These are phyloP conservation scores for Auricularia heimuer DNA, from an alignment of 768 basidiomycete genomes.

Conservation along the genomic window DNA sequence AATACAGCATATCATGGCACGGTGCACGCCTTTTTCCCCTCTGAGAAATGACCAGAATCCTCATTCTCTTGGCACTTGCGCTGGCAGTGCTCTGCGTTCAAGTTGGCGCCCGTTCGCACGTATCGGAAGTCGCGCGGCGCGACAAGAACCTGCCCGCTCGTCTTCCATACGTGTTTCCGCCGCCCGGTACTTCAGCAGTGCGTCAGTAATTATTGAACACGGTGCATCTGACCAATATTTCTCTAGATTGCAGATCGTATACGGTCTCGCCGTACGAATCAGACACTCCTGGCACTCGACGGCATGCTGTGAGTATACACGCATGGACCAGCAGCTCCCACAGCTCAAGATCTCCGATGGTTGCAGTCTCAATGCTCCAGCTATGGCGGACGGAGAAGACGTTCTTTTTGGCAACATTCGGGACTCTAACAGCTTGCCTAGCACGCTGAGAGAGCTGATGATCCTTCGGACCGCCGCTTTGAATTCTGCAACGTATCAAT, in stretches of 20 bases:
- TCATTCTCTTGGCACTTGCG: not conserved
- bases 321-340: not conserved
- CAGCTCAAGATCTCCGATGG: no score
- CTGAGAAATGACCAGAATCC: not conserved
- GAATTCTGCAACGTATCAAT: slow-evolving; percentile 19
- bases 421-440: not conserved
- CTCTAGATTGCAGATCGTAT: not conserved
- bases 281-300: not conserved
- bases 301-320: not conserved
- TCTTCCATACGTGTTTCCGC: not conserved
- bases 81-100: not conserved
- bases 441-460: slow-evolving; percentile 11
- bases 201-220: not conserved
- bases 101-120: not conserved
- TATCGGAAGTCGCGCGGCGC: not conserved
- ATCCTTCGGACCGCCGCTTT: slow-evolving; percentile 19
- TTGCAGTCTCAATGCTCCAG: not conserved
- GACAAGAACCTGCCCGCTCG: not conserved
- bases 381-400: not conserved
- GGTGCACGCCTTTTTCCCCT: not conserved
- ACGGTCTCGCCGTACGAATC: not conserved
- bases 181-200: not conserved
- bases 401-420: not conserved
- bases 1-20: not conserved
- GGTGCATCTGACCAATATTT: not conserved